These are phyloP conservation scores for Fistulinella staudtii DNA, from an alignment of 1,284 basidiomycete species.

Conservation along the genomic window DNA sequence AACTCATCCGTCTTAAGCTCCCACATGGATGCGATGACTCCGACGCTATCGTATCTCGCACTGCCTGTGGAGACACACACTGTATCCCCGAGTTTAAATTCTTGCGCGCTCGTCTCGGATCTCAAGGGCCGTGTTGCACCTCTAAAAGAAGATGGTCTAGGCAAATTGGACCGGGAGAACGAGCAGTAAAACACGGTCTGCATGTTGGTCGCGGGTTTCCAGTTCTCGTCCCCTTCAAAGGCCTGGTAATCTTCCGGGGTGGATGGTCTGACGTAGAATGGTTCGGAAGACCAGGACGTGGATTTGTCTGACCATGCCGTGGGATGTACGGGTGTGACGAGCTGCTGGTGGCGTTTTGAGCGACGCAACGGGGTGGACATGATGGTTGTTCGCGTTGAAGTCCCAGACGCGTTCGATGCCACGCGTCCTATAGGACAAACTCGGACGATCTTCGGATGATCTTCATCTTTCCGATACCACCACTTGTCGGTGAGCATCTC, in stretches of 20 bases:
- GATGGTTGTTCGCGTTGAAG: slow-evolving; percentile 1
- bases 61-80: slow-evolving; percentile 56
- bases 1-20: slow-evolving; percentile 37
- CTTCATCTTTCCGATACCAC: slow-evolving; percentile 4
- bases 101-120: slow-evolving; percentile 14
- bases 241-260: slow-evolving; percentile 28
- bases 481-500: slow-evolving; percentile 13
- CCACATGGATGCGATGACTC: slow-evolving; percentile 66
- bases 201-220: slow-evolving; percentile 17
- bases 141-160: slow-evolving; percentile 17
- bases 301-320: slow-evolving; percentile 29
- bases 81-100: slow-evolving; percentile 59
- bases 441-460: slow-evolving; percentile 1
- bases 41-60: slow-evolving; percentile 53
- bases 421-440: slow-evolving; percentile 14
- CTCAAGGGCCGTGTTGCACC: slow-evolving; percentile 26
- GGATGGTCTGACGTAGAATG: slow-evolving; percentile 38
- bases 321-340: slow-evolving; percentile 39
- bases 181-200: slow-evolving; percentile 32
- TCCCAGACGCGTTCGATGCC: slow-evolving; percentile 16
- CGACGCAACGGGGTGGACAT: slow-evolving; percentile 40
- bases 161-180: slow-evolving; percentile 25
- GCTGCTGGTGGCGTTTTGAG: slow-evolving; percentile 51
- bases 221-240: slow-evolving; percentile 35
- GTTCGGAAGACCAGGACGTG: slow-evolving; percentile 41